These are phyloP conservation scores for Schizopora paradoxa DNA, from an alignment of 1,284 basidiomycete genomes.

Conservation along the genomic window DNA sequence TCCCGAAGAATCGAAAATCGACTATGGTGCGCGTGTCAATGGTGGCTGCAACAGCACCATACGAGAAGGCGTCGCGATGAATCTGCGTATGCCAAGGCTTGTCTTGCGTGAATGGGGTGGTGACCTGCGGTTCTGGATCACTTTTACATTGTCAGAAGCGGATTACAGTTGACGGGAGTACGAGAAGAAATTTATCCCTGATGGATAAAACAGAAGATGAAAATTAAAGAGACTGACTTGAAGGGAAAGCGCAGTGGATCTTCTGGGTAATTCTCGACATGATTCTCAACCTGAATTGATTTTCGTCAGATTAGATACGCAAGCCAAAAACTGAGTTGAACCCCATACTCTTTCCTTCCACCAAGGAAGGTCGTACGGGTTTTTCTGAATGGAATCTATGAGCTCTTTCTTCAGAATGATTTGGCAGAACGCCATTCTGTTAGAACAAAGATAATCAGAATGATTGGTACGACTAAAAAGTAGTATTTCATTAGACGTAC, in stretches of 20 bases:
- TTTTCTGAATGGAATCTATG: background rate
- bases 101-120: conserved; percentile 21
- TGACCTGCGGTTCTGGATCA: conserved; percentile 32
- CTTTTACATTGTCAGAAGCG: too few species aligned
- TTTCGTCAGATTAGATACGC: too few species aligned
- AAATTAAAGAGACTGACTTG: too few species aligned
- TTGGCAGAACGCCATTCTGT: conserved; percentile 24
- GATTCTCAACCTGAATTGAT: too few species aligned
- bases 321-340: too few species aligned
- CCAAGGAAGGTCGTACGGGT: background rate
- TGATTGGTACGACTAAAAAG: background rate
- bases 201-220: too few species aligned
- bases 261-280: background rate
- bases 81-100: conserved; percentile 32
- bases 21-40: conserved; percentile 24
- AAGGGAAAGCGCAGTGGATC: too few species aligned
- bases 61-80: conserved; percentile 31
- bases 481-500: conserved; percentile 15
- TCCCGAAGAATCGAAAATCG: conserved; percentile 24
- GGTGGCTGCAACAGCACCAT: conserved; percentile 25
- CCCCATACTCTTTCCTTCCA: background rate
- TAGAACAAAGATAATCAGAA: background rate
- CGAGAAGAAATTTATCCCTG: too few species aligned
- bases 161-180: too few species aligned
- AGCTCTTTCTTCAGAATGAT: conserved; percentile 15